A percentile compares a stretch with the other conserved stretches of the same genome.
phyloP scores from a whole-genome alignment of 768 basidiomycete genomes.

The Tylopilus balloui region DNA sequence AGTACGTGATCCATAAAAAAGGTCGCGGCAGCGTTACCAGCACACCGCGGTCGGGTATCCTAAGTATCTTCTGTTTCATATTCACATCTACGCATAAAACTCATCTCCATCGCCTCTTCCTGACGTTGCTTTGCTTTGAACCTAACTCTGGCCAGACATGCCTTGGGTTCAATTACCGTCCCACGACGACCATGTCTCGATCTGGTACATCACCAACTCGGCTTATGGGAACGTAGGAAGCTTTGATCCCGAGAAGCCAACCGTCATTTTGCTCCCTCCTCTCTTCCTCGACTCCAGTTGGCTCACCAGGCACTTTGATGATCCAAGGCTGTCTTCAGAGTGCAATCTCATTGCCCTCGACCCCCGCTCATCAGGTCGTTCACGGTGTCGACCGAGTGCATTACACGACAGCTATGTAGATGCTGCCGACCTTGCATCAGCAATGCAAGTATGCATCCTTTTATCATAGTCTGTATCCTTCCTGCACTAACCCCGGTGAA shows the following conservation, averaged over 20 bases:
- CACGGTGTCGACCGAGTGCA: constrained; percentile 47
- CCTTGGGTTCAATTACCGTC: constrained; percentile 65
- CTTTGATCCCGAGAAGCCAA: constrained; percentile 62
- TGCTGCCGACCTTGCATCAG: constrained; percentile 70
- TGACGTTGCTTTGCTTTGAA: constrained; percentile 33
- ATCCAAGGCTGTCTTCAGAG: constrained; percentile 50
- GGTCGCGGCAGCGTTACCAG: constrained; percentile 15
- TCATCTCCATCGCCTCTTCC: constrained; percentile 4
- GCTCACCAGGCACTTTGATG: constrained; percentile 62
- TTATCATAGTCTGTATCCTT: neutral
- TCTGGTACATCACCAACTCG: constrained; percentile 70
- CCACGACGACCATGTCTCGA: constrained; percentile 60
- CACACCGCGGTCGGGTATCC: constrained; percentile 5
- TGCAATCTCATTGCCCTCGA: constrained; percentile 79
- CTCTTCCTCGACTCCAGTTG: constrained; percentile 65
- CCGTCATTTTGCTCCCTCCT: constrained; percentile 65
- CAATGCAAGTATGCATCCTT: constrained; percentile 48
- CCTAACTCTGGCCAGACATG: constrained; percentile 39
- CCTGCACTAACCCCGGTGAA: neutral
- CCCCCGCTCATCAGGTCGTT: constrained; percentile 59
- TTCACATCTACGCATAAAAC: constrained; percentile 21
- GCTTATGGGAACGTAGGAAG: constrained; percentile 54
- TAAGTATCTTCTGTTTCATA: constrained; percentile 1
- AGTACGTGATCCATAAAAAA: constrained; percentile 12
- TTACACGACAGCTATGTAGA: constrained; percentile 73